A percentile compares a stretch with the other conserved stretches of the same genome.
Evolutionary conservation across 2,329 filamentous ascomycete genomes (phyloP).

Genomic region (Monilinia fructigena): DNA sequence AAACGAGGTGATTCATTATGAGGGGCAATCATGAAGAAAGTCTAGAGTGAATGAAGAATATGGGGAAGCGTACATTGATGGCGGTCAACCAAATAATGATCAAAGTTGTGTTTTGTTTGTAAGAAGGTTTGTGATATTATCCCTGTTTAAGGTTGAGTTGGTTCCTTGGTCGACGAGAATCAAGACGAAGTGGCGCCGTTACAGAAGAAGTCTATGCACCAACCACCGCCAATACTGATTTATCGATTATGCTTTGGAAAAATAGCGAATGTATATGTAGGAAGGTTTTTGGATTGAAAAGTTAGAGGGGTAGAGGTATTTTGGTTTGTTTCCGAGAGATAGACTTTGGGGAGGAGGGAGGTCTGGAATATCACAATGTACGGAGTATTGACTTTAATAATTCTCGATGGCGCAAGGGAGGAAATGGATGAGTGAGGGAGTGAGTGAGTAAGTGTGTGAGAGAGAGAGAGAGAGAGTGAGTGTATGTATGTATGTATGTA

Average conservation of each 20-base stretch:
- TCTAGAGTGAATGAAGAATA: slow-evolving; percentile 14
- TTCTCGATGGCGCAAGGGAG: slow-evolving; percentile 15
- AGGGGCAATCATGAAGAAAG: slow-evolving; percentile 10
- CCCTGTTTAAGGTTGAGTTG: slow-evolving; percentile 34
- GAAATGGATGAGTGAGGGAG: not conserved
- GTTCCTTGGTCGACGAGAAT: slow-evolving; percentile 39
- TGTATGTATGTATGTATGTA: not conserved
- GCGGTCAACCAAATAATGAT: slow-evolving; percentile 24
- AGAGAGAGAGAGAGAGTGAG: too few species aligned
- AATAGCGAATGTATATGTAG: slow-evolving; percentile 1
- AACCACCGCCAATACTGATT: not conserved
- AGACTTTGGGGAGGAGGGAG: too few species aligned
- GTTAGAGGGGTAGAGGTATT: too few species aligned
- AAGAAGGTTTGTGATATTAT: slow-evolving; percentile 26
- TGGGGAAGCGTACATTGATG: slow-evolving; percentile 34
- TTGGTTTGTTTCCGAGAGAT: too few species aligned
- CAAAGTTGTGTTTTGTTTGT: slow-evolving; percentile 34
- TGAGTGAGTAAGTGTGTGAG: not conserved
- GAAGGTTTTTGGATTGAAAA: not conserved
- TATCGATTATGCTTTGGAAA: not conserved
- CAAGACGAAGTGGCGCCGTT: slow-evolving; percentile 31
- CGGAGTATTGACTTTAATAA: not conserved
- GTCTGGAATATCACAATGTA: not conserved
- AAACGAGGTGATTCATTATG: not conserved
- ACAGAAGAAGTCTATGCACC: slow-evolving; percentile 24